phyloP scores from a whole-genome alignment of 768 basidiomycete genomes.

The Nidula microcarpa region DNA sequence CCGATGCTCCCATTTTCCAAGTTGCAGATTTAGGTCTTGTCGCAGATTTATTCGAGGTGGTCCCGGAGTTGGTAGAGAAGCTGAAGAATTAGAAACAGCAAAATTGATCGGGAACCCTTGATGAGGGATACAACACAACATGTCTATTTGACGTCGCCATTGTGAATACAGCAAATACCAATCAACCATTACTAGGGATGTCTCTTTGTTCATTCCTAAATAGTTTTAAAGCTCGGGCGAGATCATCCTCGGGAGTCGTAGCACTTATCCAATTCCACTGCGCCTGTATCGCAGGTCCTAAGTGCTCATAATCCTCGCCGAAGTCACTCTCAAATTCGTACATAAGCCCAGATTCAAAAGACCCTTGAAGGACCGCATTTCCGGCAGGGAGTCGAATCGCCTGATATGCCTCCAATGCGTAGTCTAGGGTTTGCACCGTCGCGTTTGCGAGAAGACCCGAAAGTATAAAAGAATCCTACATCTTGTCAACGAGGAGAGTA shows the following conservation, averaged over 20 bases:
- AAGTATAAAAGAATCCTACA: constrained; percentile 23
- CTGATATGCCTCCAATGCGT: constrained; percentile 26
- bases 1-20: constrained; percentile 99
- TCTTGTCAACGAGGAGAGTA: not conserved
- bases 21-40: constrained; percentile 95
- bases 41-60: constrained; percentile 88
- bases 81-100: constrained; percentile 40
- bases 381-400: constrained; percentile 27
- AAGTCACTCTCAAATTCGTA: constrained; percentile 33
- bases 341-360: constrained; percentile 30
- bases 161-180: not conserved
- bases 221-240: not conserved
- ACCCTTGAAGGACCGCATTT: constrained; percentile 25
- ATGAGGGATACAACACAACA: not conserved
- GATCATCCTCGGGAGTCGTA: constrained; percentile 28
- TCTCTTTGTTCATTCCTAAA: not conserved
- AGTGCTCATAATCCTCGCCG: constrained; percentile 27
- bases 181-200: too few relatives aligned
- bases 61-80: constrained; percentile 89
- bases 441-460: constrained; percentile 14
- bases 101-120: too few relatives aligned
- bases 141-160: not conserved
- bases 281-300: constrained; percentile 35
- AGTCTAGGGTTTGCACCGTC: constrained; percentile 9
- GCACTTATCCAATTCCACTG: constrained; percentile 41